Conservation (phyloP, 2,329 filamentous ascomycete genomes). For the Colletotrichum coccodes region DNA sequence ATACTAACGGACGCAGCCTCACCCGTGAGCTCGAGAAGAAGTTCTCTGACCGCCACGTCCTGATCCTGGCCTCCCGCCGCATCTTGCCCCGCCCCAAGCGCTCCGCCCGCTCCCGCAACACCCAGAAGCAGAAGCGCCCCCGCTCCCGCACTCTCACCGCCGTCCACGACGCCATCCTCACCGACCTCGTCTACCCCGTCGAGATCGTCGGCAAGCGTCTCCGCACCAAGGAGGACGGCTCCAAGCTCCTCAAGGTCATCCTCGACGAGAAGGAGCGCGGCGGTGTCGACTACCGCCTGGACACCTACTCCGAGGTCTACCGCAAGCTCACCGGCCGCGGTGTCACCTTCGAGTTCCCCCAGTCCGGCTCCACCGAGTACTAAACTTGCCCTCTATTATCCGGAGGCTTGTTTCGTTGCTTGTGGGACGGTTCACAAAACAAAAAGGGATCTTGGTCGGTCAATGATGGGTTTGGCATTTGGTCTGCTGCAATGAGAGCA, state of each 20-base stretch:
- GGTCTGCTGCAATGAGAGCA: constrained; percentile 31
- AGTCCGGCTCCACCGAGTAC: constrained; percentile 81
- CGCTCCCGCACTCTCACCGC: constrained; percentile 97
- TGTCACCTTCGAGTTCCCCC: constrained; percentile 99
- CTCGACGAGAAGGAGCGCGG: constrained; percentile 99
- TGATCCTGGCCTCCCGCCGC: constrained; percentile 98
- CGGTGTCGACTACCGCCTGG: constrained; percentile 98
- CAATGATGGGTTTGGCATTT: constrained; percentile 34
- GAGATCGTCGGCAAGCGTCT: constrained; percentile 99
- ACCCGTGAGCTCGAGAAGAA: constrained; percentile 99
- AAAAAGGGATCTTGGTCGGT: constrained; percentile 34
- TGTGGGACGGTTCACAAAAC: constrained; percentile 16
- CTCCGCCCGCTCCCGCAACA: constrained; percentile 95
- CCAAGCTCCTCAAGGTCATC: constrained; percentile 98
- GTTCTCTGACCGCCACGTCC: constrained; percentile 99
- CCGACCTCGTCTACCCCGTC: constrained; percentile 98
- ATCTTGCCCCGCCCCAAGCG: constrained; percentile 99
- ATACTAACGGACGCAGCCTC: constrained; percentile 69
- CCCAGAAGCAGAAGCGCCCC: constrained; percentile 98
- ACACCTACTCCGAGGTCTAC: constrained; percentile 99
- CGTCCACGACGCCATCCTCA: constrained; percentile 98
- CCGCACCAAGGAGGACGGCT: constrained; percentile 98
- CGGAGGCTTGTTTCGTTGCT: constrained; percentile 32
- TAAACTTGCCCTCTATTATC: constrained; percentile 53
- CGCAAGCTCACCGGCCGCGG: constrained; percentile 95